These are phyloP conservation scores for Claviceps digitariae DNA, from an alignment of 2,329 filamentous ascomycete species.

Conservation along the genomic window DNA sequence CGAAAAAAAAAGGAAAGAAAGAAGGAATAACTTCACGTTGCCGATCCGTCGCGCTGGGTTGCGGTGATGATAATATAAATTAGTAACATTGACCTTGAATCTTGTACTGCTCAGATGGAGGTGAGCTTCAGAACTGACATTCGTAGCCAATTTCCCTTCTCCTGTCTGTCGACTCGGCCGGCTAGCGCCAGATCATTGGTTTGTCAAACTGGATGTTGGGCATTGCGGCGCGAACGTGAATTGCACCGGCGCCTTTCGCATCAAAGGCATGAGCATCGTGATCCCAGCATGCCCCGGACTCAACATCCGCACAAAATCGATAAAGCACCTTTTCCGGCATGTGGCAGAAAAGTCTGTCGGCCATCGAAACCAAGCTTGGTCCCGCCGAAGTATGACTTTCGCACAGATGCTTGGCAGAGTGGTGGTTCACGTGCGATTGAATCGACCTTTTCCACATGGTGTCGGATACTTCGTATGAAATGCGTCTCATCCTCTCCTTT, in stretches of 20 bases:
- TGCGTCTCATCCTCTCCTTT: not conserved
- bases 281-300: conserved; percentile 1
- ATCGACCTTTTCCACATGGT: not conserved
- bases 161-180: not conserved
- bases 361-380: conserved; percentile 1
- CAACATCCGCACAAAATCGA: not conserved
- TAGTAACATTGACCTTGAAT: too few relatives aligned
- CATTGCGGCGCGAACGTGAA: not conserved
- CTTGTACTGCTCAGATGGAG: too few relatives aligned
- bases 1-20: too few relatives aligned
- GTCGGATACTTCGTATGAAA: not conserved
- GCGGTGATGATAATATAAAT: too few relatives aligned
- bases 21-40: too few relatives aligned
- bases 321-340: conserved; percentile 3
- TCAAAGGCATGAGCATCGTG: not conserved
- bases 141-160: too few relatives aligned
- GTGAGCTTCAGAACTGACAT: too few relatives aligned
- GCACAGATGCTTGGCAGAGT: conserved; percentile 1
- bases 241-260: not conserved
- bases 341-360: conserved; percentile 1
- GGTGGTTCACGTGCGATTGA: not conserved
- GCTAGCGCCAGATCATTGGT: not conserved
- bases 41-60: too few relatives aligned
- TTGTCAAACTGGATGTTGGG: not conserved
- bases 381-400: not conserved